Percentiles rank a stretch among this genome's conserved stretches.
phyloP scores from a whole-genome alignment of 1,284 basidiomycete species.

The Vanrija pseudolonga region DNA sequence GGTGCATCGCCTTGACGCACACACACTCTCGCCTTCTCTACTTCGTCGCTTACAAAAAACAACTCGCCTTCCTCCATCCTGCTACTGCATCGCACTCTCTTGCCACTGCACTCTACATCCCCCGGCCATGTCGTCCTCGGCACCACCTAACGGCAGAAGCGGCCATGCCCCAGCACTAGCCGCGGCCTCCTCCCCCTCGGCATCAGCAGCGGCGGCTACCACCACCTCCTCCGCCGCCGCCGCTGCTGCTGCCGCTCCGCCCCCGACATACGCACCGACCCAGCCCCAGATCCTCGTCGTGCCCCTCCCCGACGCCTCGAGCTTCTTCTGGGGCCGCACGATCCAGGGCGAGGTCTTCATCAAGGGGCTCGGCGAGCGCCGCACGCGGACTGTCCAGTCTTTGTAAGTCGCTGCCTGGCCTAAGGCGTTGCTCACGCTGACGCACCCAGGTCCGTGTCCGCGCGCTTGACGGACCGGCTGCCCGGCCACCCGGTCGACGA shows the following conservation, averaged over 20 bases:
- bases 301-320: conserved; percentile 40
- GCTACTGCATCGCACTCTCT: background rate
- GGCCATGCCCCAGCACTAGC: background rate
- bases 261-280: conserved; percentile 36
- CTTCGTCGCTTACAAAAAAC: no score
- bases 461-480: conserved; percentile 26
- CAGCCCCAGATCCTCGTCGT: conserved; percentile 45
- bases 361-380: conserved; percentile 39
- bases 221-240: no score
- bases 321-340: conserved; percentile 43
- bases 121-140: background rate
- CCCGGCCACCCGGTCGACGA: conserved; percentile 23
- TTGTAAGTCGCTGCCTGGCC: conserved; percentile 29
- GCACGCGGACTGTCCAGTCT: conserved; percentile 23
- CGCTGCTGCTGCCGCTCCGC: conserved; percentile 11
- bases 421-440: conserved; percentile 1
- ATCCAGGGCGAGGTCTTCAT: conserved; percentile 47
- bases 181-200: no score
- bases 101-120: background rate
- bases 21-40: no score
- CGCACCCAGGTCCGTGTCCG: conserved; percentile 23
- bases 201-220: no score
- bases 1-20: background rate
- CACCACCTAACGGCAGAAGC: background rate
- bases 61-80: no score